Conservation (phyloP, 257 asterid genomes). For the Scutellaria galericulata region DNA sequence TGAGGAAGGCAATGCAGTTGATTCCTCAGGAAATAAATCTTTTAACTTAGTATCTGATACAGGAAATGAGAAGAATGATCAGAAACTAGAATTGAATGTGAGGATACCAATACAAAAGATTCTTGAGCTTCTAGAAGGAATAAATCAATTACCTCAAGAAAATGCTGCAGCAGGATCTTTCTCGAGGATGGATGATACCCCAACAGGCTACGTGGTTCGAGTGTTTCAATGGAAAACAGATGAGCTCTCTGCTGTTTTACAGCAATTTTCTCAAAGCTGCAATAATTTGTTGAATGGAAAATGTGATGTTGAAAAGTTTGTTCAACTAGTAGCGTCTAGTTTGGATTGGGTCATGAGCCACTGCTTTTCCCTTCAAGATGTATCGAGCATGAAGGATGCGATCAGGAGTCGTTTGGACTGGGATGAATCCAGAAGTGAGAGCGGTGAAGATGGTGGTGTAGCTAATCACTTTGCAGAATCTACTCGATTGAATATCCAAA, state of each 20-base stretch:
- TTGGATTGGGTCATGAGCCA: constrained; percentile 84
- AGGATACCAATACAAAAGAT: constrained; percentile 53
- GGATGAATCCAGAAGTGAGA: constrained; percentile 67
- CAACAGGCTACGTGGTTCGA: constrained; percentile 57
- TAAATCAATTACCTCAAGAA: constrained; percentile 46
- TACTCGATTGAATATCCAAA: constrained; percentile 26
- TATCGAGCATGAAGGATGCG: constrained; percentile 74
- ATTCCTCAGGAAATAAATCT: too few relatives aligned
- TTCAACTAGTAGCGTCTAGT: constrained; percentile 53
- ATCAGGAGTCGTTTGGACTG: constrained; percentile 61
- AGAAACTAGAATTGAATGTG: constrained; percentile 40
- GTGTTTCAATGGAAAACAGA: constrained; percentile 77
- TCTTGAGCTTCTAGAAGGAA: constrained; percentile 74
- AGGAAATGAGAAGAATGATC: constrained; percentile 40
- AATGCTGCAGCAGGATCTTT: constrained; percentile 40
- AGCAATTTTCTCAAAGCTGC: constrained; percentile 60
- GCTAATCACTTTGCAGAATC: constrained; percentile 47
- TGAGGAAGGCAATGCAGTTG: too few relatives aligned
- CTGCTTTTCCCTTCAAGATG: constrained; percentile 85
- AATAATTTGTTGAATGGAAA: constrained; percentile 55
- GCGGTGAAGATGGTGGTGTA: constrained; percentile 57
- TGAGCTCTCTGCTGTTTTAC: constrained; percentile 58
- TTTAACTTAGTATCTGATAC: constrained; percentile 32
- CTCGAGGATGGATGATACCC: constrained; percentile 33
- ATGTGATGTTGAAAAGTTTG: constrained; percentile 57